A percentile compares a stretch with the other conserved stretches of the same genome.
Conservation (phyloP, 306 rosid species). For the Oxytropis ochrocephala region DNA sequence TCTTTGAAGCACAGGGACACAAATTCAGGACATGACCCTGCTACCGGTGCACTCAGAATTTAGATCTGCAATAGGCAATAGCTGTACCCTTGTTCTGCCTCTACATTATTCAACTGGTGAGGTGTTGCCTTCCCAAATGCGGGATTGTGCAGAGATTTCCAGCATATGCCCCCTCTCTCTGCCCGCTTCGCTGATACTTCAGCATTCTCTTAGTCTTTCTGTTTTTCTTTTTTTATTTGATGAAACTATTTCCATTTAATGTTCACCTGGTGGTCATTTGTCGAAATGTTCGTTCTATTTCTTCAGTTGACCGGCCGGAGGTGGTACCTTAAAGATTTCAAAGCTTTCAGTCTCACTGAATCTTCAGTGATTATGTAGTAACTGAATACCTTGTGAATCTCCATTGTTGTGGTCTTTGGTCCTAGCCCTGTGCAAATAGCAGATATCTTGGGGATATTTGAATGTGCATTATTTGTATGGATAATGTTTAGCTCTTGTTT, state of each 20-base stretch:
- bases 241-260: constrained; percentile 34
- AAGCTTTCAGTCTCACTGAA: constrained; percentile 17
- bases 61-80: constrained; percentile 37
- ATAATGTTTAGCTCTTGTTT: constrained; percentile 33
- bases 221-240: constrained; percentile 35
- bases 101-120: constrained; percentile 5
- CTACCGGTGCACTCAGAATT: constrained; percentile 60
- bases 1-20: constrained; percentile 80
- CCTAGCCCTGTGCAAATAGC: constrained; percentile 23
- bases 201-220: constrained; percentile 29
- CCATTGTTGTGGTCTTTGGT: constrained; percentile 21
- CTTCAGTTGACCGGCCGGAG: constrained; percentile 65
- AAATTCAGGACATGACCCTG: constrained; percentile 65
- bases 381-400: constrained; percentile 36
- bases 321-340: constrained; percentile 61
- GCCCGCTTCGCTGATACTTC: constrained; percentile 39
- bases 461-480: constrained; percentile 39
- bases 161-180: constrained; percentile 36
- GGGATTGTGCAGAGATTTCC: constrained; percentile 61
- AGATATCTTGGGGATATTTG: constrained; percentile 27
- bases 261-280: constrained; percentile 86
- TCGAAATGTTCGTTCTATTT: constrained; percentile 42
- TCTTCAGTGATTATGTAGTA: constrained; percentile 24
- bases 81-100: constrained; percentile 36
- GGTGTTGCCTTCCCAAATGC: constrained; percentile 32